phyloP scores from a whole-genome alignment of 805 yeast species.

The Kazachstania africana region DNA sequence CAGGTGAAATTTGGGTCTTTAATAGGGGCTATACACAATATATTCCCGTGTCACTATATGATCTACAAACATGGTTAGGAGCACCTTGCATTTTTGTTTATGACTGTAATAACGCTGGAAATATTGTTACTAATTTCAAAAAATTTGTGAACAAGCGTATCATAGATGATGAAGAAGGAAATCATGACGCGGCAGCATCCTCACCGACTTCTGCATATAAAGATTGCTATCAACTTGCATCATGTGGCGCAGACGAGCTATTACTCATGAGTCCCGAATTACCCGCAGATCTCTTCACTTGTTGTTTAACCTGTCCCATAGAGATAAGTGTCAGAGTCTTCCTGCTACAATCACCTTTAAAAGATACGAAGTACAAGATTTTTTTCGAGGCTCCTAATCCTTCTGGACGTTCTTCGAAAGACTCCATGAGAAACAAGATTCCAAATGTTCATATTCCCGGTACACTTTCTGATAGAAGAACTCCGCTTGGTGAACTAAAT shows the following conservation, averaged over 20 bases:
- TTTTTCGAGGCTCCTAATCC: slow-evolving; percentile 28
- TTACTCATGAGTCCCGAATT: slow-evolving; percentile 88
- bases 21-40: slow-evolving; percentile 95
- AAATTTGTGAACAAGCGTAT: slow-evolving; percentile 82
- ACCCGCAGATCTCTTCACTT: slow-evolving; percentile 92
- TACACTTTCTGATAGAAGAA: slow-evolving; percentile 78
- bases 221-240: slow-evolving; percentile 88
- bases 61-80: slow-evolving; percentile 92
- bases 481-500: slow-evolving; percentile 90
- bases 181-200: slow-evolving; percentile 31
- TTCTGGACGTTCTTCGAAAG: slow-evolving; percentile 8
- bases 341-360: slow-evolving; percentile 67
- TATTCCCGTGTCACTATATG: slow-evolving; percentile 91
- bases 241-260: slow-evolving; percentile 76
- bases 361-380: slow-evolving; percentile 31
- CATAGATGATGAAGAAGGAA: slow-evolving; percentile 65
- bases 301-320: slow-evolving; percentile 91
- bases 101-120: slow-evolving; percentile 92
- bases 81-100: slow-evolving; percentile 94
- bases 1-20: slow-evolving; percentile 98
- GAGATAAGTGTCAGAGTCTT: slow-evolving; percentile 90
- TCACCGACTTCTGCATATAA: slow-evolving; percentile 42
- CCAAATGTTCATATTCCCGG: slow-evolving; percentile 70
- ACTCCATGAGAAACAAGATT: slow-evolving; percentile 14
- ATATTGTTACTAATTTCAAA: slow-evolving; percentile 79